These are phyloP conservation scores for Fusarium fracticaudum DNA, from an alignment of 2,329 filamentous ascomycete genomes.

Conservation along the genomic window DNA sequence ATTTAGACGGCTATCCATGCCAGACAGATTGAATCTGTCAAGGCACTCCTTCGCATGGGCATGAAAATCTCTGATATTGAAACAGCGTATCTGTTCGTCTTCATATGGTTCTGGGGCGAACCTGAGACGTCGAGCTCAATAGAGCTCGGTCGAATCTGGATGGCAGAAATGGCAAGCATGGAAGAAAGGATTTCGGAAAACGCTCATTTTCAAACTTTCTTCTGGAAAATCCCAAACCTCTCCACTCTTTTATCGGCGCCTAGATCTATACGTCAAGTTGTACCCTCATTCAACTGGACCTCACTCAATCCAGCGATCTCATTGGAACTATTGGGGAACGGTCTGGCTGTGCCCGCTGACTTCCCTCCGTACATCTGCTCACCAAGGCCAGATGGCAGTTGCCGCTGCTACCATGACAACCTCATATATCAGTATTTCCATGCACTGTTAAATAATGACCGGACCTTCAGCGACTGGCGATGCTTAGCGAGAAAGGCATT, in stretches of 20 bases:
- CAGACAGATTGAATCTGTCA: accelerated
- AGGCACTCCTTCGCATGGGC: accelerated
- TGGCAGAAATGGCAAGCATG: no score
- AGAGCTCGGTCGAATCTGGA: accelerated
- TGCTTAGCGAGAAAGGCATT: accelerated
- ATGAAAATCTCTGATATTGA: not conserved
- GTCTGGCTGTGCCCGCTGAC: accelerated
- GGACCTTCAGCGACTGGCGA: not conserved
- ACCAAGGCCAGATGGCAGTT: accelerated
- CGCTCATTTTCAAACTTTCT: no score
- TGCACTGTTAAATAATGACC: not conserved
- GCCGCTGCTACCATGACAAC: accelerated
- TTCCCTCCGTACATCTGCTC: not conserved
- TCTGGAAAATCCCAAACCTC: accelerated
- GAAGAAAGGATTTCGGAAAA: no score
- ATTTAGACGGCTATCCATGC: accelerated
- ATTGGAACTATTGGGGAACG: accelerated
- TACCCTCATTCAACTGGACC: accelerated
- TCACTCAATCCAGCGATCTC: accelerated
- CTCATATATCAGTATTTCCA: not conserved
- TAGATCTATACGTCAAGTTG: accelerated
- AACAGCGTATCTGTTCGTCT: no score
- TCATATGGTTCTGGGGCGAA: accelerated
- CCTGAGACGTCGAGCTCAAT: accelerated
- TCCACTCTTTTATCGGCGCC: not conserved